phyloP scores from a whole-genome alignment of 306 rosid genomes.

The Mimosa bimucronata region DNA sequence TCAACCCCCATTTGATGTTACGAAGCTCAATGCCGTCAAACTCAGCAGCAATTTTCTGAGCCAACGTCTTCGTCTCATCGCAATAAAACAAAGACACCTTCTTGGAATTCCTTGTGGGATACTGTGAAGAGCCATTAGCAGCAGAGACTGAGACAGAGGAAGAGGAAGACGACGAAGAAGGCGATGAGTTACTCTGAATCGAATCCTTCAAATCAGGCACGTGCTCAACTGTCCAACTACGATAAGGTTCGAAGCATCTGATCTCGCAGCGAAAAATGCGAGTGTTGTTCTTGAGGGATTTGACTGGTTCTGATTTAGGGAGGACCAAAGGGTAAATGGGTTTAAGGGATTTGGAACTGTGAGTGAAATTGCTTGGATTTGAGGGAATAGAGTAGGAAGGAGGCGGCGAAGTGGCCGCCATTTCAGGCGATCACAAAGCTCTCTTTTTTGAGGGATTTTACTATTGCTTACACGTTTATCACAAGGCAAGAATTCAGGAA shows the following conservation, averaged over 20 bases:
- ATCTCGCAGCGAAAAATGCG: slow-evolving; percentile 54
- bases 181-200: slow-evolving; percentile 40
- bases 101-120: slow-evolving; percentile 51
- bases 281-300: slow-evolving; percentile 33
- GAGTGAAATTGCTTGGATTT: slow-evolving; percentile 26
- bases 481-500: background rate
- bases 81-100: slow-evolving; percentile 81
- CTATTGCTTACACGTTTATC: background rate
- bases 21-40: slow-evolving; percentile 80
- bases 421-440: slow-evolving; percentile 47
- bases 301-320: slow-evolving; percentile 21
- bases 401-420: slow-evolving; percentile 67
- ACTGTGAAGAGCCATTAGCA: slow-evolving; percentile 41
- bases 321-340: slow-evolving; percentile 34
- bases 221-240: slow-evolving; percentile 51
- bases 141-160: slow-evolving; percentile 55
- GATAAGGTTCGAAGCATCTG: slow-evolving; percentile 61
- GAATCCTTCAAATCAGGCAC: slow-evolving; percentile 47
- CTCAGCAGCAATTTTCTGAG: slow-evolving; percentile 71
- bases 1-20: slow-evolving; percentile 74
- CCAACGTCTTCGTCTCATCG: slow-evolving; percentile 80
- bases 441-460: background rate
- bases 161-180: slow-evolving; percentile 49
- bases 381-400: slow-evolving; percentile 39
- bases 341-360: slow-evolving; percentile 26